Evolutionary conservation across 2,329 filamentous ascomycete species (phyloP), one percentile per base, ranked within the genome.

Genomic region (Blastomyces gilchristii): DNA sequence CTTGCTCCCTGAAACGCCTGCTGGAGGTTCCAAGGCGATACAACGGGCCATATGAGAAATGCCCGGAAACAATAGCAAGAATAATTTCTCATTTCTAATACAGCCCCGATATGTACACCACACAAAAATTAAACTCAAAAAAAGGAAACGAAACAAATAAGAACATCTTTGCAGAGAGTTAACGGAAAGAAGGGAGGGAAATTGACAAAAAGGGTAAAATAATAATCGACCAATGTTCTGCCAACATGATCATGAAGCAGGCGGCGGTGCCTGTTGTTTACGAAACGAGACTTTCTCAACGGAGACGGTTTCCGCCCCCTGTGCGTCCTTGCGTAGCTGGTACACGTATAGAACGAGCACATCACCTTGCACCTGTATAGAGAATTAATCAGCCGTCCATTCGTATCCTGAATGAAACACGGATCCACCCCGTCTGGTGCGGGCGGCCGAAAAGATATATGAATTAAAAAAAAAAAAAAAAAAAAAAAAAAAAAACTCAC

Each of bases 281-380:
- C 89, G 89, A 75, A 89, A 93, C 60, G 89, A 91, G 66, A 93
- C 88, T 79, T 93, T 93, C 75, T 93, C 89, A 52, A 93, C 89
- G 18, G 87, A 87, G 56, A 93, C 89, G 64, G 87, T 91, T 75
- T 92, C 89, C 45, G 84, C 84, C 18, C 89, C 89, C 68, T 89
- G 87, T 63, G 84, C 86, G 69, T 91, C 88, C 72, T 88, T 91
- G 74, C 87, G 85, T 71, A 92, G 76, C 74, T 92, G 89, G 74
- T 97, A 97, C 61, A 97, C 93, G 75, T 97, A 97, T 59, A 97
- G 82, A 64, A 95, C 95, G 68, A 97, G 83, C 18, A 95, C 95
- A 74, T 97, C 95, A 41, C 93, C 93, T 84, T 97, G 93, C 45
- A 96, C 90, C 91, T 96, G 69, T 65, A 37, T 56, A 56, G 60